These are phyloP conservation scores for Pestalotiopsis sp. DNA, from an alignment of 2,329 filamentous ascomycete species.

Conservation along the genomic window DNA sequence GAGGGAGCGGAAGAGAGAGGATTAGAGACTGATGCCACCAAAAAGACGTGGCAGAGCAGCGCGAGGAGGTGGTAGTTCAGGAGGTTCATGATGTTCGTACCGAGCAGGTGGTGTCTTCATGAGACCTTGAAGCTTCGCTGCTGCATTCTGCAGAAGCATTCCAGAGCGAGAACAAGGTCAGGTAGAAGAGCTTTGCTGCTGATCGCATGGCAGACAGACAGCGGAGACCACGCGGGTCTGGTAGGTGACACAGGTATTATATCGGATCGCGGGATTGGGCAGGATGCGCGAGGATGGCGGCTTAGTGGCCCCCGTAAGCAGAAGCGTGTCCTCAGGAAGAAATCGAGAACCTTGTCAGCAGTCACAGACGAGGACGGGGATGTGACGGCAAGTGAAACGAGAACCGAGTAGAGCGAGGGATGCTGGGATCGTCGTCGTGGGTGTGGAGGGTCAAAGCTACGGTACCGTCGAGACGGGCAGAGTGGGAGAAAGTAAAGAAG, in stretches of 20 bases:
- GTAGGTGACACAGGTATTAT: not conserved
- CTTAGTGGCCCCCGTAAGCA: not conserved
- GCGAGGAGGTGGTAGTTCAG: constrained; percentile 20
- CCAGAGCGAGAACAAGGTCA: constrained; percentile 60
- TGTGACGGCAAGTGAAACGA: constrained; percentile 15
- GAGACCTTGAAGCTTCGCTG: constrained; percentile 32
- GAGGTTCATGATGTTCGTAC: constrained; percentile 43
- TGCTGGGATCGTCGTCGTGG: not conserved
- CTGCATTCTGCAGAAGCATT: constrained; percentile 49
- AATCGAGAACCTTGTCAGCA: constrained; percentile 1
- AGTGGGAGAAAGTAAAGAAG: not conserved
- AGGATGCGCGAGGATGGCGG: constrained; percentile 3
- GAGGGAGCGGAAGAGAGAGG: constrained; percentile 5
- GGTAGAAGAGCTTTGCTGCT: constrained; percentile 56
- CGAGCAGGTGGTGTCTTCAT: constrained; percentile 50
- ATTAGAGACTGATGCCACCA: not conserved
- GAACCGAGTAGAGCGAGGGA: constrained; percentile 2
- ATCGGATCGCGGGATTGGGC: constrained; percentile 8
- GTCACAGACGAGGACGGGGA: constrained; percentile 3
- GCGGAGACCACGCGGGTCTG: not conserved
- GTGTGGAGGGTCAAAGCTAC: constrained; percentile 8
- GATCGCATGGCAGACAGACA: constrained; percentile 47
- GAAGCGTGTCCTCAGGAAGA: not conserved
- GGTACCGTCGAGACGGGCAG: not conserved
- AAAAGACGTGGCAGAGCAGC: constrained; percentile 22